Percentiles rank a stretch among this genome's conserved stretches.
These are phyloP conservation scores for Jamesozyma rosinii DNA, from an alignment of 805 yeast genomes.

Conservation along the genomic window DNA sequence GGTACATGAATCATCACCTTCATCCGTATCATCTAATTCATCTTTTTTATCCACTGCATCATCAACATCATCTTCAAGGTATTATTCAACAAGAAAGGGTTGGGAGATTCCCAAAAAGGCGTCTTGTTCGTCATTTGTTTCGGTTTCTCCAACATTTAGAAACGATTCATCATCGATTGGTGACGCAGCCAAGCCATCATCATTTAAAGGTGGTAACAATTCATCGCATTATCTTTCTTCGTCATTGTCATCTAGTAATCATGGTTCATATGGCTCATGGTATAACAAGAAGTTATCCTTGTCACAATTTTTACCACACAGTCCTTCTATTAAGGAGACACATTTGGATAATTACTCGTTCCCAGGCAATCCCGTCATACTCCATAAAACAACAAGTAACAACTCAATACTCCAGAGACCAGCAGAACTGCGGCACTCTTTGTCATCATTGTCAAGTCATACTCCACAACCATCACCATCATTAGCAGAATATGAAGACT, in stretches of 20 bases:
- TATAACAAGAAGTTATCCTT: slow-evolving; percentile 23
- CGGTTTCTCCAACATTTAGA: slow-evolving; percentile 18
- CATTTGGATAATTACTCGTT: slow-evolving; percentile 21
- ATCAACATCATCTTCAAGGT: slow-evolving; percentile 5
- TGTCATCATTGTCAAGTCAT: slow-evolving; percentile 7
- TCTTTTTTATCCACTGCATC: background rate
- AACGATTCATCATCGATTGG: slow-evolving; percentile 4
- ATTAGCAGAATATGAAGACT: slow-evolving; percentile 33
- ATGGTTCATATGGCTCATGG: slow-evolving; percentile 30
- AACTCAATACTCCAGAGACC: slow-evolving; percentile 22
- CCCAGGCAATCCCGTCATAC: slow-evolving; percentile 7
- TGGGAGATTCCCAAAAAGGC: slow-evolving; percentile 35
- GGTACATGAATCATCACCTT: slow-evolving; percentile 1
- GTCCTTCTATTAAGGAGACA: slow-evolving; percentile 17
- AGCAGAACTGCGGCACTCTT: background rate
- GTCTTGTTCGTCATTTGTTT: slow-evolving; percentile 17
- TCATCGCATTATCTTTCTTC: slow-evolving; percentile 34
- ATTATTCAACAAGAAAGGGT: slow-evolving; percentile 23
- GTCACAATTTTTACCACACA: slow-evolving; percentile 16
- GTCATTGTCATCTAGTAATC: slow-evolving; percentile 30
- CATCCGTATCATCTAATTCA: slow-evolving; percentile 2
- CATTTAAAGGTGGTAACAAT: slow-evolving; percentile 31
- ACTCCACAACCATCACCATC: slow-evolving; percentile 33
- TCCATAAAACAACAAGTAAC: slow-evolving; percentile 19
- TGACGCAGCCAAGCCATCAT: slow-evolving; percentile 29